Base-by-base conservation (phyloP, 306 rosid genomes). In the Canavalia gladiata region DNA sequence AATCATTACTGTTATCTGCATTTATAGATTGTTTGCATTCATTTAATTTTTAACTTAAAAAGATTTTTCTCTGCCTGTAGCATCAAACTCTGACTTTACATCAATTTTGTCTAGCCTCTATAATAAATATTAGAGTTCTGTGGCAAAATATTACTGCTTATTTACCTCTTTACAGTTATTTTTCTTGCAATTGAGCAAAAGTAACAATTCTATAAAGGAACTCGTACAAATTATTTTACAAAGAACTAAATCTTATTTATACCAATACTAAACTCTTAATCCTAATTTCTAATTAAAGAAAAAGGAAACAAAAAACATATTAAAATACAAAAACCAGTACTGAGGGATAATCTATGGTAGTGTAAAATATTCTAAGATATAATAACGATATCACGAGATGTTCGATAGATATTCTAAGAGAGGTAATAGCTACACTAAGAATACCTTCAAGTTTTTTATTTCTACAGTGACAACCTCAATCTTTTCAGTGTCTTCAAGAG, bases 381-480 rank as follows among this genome's bases (percentile, higher is more conserved):
- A 80, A 49, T 12, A 59, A 28, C 11, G 46, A 80, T 28, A 35
- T 37, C 13, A 29, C 13, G 55, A 33, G 18, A 72, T 2, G 41
- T 10, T 51, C 51, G 30, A 42, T 42, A 62, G 29, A 74, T 54
- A 64, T 64, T 64, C 49, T 37, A 42, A 68, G 6, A 3, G 42
- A 67, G 62, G 5, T 37, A 60, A 72, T 52, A 60, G 25, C 49
- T 76, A 69, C 35, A 80, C 45, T 81, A 43, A 75, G 74, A 50
- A 72, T 78, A 91, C 98, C 95, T 91, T 90, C 82, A 95, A 89
- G 79, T 37, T 83, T 81, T 80, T 64, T 29, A 89, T 77, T 76
- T 88, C 97, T 35, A 82, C 84, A 28, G 81, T 85, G 68, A 90
- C 91, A 83, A 71, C 80, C 90, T 79, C 90, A 56, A 87, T 43